phyloP scores from a whole-genome alignment of 106 monocot genomes.

The Platanthera zijinensis region DNA sequence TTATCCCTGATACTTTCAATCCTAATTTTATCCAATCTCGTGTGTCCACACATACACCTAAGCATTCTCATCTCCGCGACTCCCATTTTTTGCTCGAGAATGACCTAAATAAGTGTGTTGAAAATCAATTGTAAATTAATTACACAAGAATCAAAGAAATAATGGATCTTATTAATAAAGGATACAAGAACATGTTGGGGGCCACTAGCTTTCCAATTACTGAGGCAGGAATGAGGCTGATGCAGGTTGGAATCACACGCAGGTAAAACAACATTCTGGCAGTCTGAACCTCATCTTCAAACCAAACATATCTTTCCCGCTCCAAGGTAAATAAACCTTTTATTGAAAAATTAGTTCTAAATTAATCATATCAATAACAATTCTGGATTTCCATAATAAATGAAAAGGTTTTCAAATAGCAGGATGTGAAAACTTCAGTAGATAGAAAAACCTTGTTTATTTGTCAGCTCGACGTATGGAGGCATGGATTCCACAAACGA shows the following conservation, averaged over 20 bases:
- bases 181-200: slow-evolving; percentile 95
- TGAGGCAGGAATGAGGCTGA: slow-evolving; percentile 39
- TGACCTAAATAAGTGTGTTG: background rate
- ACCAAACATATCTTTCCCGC: slow-evolving; percentile 59
- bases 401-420: slow-evolving; percentile 4
- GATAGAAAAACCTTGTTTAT: slow-evolving; percentile 42
- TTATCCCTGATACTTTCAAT: no score
- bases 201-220: slow-evolving; percentile 51
- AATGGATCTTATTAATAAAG: slow-evolving; percentile 21
- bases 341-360: background rate
- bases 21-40: no score
- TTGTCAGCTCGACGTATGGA: slow-evolving; percentile 59
- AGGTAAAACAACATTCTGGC: slow-evolving; percentile 79
- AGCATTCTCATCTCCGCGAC: no score
- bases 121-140: no score
- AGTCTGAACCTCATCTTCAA: slow-evolving; percentile 82
- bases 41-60: no score
- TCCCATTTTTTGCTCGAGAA: background rate
- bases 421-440: background rate
- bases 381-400: background rate
- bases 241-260: slow-evolving; percentile 79
- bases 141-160: background rate
- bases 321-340: slow-evolving; percentile 29
- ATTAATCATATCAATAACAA: slow-evolving; percentile 1
- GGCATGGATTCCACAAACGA: slow-evolving; percentile 74